Evolutionary conservation across 257 asterid genomes (phyloP), one percentile per base, ranked within the genome.

Genomic region (Schizonepeta tenuifolia): DNA sequence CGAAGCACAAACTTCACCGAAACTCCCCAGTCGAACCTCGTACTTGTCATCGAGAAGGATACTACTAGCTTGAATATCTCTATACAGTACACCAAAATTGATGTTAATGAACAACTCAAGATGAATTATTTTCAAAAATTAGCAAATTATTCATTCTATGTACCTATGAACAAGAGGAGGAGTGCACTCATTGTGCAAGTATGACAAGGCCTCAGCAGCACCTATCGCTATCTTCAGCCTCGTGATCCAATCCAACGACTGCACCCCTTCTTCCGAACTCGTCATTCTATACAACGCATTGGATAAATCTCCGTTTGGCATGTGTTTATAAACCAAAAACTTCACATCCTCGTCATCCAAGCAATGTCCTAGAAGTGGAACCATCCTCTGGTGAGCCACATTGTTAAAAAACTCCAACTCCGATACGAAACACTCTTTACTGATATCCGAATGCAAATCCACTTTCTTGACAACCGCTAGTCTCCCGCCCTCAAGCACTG

Each of bases 161-260:
- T 51, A 90, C 97, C 97, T 85, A 46, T 90, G 97, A 54, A 88
- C 91, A 70, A 85, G 46, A 3, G 97, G 88, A 69, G 97, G 97
- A 65, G 36, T 72, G 79, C 90, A 88, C 58, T 90, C 93, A 72
- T 87, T 91, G 72, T 90, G 97, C 61, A 90, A 71, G 80, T 84
- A 90, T 33, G 83, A 43, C 47, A 88, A 79, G 20, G 81, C 96
- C 77, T 90, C 97, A 8, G 97, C 97, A 77, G 84, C 83, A 65
- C 96, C 96, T 2, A 78, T 87, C 0, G 97, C 95, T 26, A 90
- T 86, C 73, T 90, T 90, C 74, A 88, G 76, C 75, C 97, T 75
- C 21, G 96, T 90, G 47, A 90, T 90, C 97, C 97, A 90, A 79
- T 90, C 97, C 82, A 88, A 65, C 13, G 96, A 90, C 83, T 79